Conservation (phyloP, 371 early-diverging fungal species). For the Mucor piriformis region DNA sequence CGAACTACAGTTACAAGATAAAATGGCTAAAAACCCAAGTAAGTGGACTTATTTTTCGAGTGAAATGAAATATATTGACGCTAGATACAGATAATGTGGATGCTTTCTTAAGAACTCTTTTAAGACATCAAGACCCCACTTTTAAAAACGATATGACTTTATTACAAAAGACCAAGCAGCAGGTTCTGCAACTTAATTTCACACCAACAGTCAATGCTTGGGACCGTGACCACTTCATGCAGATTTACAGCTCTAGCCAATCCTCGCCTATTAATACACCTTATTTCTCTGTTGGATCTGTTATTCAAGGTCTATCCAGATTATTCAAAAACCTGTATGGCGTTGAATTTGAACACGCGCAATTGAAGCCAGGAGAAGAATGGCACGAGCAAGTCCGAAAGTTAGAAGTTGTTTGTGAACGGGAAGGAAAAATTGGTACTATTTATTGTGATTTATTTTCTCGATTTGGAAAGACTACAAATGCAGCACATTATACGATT, state of each 20-base stretch:
- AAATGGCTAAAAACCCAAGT: slow-evolving; percentile 91
- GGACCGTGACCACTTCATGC: slow-evolving; percentile 81
- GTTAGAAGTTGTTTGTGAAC: slow-evolving; percentile 84
- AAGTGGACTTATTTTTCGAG: slow-evolving; percentile 12
- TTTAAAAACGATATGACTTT: slow-evolving; percentile 54
- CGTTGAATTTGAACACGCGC: slow-evolving; percentile 73
- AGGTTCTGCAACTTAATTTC: slow-evolving; percentile 22
- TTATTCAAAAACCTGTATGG: slow-evolving; percentile 87
- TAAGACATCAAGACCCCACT: slow-evolving; percentile 55
- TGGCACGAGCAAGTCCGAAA: slow-evolving; percentile 92
- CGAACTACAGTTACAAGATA: slow-evolving; percentile 83
- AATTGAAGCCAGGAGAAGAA: slow-evolving; percentile 68
- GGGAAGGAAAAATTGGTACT: slow-evolving; percentile 81
- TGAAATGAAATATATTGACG: too few species aligned
- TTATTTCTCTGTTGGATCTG: slow-evolving; percentile 87
- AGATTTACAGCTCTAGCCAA: slow-evolving; percentile 30
- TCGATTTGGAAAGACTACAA: slow-evolving; percentile 75
- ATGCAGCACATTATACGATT: slow-evolving; percentile 95
- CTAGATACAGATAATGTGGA: slow-evolving; percentile 86
- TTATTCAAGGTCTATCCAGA: slow-evolving; percentile 83
- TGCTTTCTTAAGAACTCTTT: slow-evolving; percentile 76
- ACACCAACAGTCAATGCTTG: slow-evolving; percentile 60
- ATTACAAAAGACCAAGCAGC: slow-evolving; percentile 49
- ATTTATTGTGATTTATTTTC: slow-evolving; percentile 92
- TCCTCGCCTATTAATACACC: slow-evolving; percentile 32